Percentiles rank a stretch among this genome's conserved stretches.
phyloP scores from a whole-genome alignment of 2,329 filamentous ascomycete genomes.

The Fusarium pseudonygamai region DNA sequence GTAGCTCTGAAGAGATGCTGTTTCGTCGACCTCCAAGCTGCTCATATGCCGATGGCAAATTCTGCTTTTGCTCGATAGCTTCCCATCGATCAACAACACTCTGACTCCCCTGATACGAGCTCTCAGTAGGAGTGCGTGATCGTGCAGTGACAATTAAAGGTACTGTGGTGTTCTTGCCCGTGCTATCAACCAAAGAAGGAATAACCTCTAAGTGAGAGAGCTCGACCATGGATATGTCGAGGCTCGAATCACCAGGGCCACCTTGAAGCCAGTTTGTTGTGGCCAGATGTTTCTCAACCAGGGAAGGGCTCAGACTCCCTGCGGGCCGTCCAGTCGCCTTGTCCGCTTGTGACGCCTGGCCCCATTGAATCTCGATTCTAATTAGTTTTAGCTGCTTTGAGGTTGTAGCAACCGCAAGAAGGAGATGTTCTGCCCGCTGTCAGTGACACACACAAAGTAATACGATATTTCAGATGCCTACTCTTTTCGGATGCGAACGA shows the following conservation, averaged over 20 bases:
- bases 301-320: constrained; percentile 59
- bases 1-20: constrained; percentile 51
- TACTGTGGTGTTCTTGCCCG: constrained; percentile 63
- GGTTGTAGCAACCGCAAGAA: constrained; percentile 74
- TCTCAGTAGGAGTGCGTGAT: constrained; percentile 64
- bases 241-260: constrained; percentile 53
- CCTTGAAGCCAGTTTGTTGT: constrained; percentile 66
- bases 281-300: constrained; percentile 66
- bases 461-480: constrained; percentile 48
- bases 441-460: not conserved
- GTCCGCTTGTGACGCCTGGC: constrained; percentile 60
- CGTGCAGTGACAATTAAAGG: constrained; percentile 79
- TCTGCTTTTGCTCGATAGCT: constrained; percentile 72
- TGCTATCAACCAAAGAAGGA: constrained; percentile 69
- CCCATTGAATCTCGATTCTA: constrained; percentile 78
- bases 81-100: constrained; percentile 89
- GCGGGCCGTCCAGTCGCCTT: constrained; percentile 60
- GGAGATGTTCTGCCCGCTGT: constrained; percentile 59
- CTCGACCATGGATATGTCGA: constrained; percentile 65
- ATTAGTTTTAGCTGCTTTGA: constrained; percentile 79
- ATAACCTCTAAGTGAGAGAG: constrained; percentile 81
- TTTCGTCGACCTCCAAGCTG: constrained; percentile 74
- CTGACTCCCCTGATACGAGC: constrained; percentile 70
- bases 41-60: constrained; percentile 79
- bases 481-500: constrained; percentile 79